Conservation (phyloP, 345 rosid genomes). For the Boechera divaricarpa region DNA sequence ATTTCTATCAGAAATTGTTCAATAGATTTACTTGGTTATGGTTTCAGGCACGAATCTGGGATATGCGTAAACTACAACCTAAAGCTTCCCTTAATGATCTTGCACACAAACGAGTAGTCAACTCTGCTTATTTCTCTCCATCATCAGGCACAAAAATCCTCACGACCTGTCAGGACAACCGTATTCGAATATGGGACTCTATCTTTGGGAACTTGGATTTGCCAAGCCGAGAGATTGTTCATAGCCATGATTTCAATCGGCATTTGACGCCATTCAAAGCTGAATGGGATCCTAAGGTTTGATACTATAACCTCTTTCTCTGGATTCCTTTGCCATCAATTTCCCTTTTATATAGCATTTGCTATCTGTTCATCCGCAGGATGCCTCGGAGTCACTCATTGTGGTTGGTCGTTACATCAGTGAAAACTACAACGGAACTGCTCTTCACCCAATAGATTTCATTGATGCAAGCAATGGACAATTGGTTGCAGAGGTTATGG, state of each 20-base stretch:
- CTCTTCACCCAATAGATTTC: slow-evolving; percentile 96
- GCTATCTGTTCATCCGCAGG: slow-evolving; percentile 53
- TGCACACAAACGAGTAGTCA: slow-evolving; percentile 85
- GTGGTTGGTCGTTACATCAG: slow-evolving; percentile 93
- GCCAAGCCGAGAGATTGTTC: slow-evolving; percentile 97
- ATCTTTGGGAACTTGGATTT: slow-evolving; percentile 76
- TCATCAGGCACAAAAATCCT: slow-evolving; percentile 83
- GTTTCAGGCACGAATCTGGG: slow-evolving; percentile 93
- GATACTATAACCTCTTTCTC: slow-evolving; percentile 10
- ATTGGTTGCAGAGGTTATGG: slow-evolving; percentile 91
- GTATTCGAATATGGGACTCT: slow-evolving; percentile 91
- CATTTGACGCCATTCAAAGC: slow-evolving; percentile 93
- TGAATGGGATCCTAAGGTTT: slow-evolving; percentile 99
- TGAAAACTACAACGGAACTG: slow-evolving; percentile 86
- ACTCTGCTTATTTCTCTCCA: slow-evolving; percentile 97
- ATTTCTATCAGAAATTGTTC: not conserved
- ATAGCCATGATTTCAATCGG: slow-evolving; percentile 96
- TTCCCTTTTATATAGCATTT: not conserved
- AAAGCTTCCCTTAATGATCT: slow-evolving; percentile 67
- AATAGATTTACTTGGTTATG: slow-evolving; percentile 30
- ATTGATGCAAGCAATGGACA: slow-evolving; percentile 83
- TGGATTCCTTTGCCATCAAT: not conserved
- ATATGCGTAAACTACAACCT: slow-evolving; percentile 74
- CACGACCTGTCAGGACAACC: slow-evolving; percentile 91
- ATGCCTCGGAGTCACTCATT: slow-evolving; percentile 83